Evolutionary conservation across 768 basidiomycete genomes (phyloP).

Genomic region (Solioccasus polychromus): DNA sequence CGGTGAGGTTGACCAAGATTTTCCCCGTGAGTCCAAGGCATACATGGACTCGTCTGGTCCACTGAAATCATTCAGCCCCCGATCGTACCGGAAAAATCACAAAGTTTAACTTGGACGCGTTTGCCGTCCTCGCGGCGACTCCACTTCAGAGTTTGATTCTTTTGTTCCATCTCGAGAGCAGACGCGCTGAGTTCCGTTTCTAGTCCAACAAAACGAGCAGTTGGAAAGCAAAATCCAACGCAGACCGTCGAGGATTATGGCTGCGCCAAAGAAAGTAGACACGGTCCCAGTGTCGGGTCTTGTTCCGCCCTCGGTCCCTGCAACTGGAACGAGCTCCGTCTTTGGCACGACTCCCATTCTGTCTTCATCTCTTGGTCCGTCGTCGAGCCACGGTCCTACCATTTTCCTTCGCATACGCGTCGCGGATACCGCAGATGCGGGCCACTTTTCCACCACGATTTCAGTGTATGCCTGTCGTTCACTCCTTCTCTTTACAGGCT

Average conservation of each 20-base stretch:
- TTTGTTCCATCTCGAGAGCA: neutral
- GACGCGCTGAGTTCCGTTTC: neutral
- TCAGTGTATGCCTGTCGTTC: conserved; percentile 65
- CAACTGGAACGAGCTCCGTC: conserved; percentile 43
- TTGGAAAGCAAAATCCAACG: conserved; percentile 81
- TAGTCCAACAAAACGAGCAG: conserved; percentile 74
- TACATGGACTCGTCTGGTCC: neutral
- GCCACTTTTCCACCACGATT: conserved; percentile 87
- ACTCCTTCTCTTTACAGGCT: neutral
- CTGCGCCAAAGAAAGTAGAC: conserved; percentile 57
- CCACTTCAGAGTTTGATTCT: conserved; percentile 56
- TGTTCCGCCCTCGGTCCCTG: conserved; percentile 36
- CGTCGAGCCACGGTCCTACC: conserved; percentile 71
- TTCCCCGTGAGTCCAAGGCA: conserved; percentile 70
- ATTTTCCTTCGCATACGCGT: conserved; percentile 82
- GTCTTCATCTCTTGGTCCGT: conserved; percentile 68
- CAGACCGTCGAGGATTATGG: conserved; percentile 65
- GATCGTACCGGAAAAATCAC: conserved; percentile 82
- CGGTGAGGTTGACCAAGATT: conserved; percentile 98
- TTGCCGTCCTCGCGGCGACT: conserved; percentile 81
- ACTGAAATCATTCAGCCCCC: conserved; percentile 57
- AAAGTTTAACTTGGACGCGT: conserved; percentile 89
- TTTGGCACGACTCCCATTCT: conserved; percentile 52
- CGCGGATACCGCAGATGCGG: conserved; percentile 75
- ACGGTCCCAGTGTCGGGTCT: conserved; percentile 39